These are phyloP conservation scores for Cornus kousa DNA, from an alignment of 148 eudicot genomes.

Conservation along the genomic window DNA sequence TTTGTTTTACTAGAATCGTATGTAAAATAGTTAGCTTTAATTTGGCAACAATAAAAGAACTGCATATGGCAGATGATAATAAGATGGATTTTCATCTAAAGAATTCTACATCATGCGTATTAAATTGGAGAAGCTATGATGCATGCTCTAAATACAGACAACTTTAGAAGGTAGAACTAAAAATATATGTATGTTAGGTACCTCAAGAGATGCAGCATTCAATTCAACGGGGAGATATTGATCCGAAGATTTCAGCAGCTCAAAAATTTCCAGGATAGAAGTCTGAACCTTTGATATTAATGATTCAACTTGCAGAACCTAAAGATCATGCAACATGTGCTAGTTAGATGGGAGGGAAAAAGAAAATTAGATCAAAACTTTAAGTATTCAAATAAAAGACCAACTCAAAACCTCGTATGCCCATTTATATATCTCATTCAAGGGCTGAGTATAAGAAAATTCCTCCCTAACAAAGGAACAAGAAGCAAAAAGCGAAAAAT, in stretches of 20 bases:
- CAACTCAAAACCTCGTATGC: background rate
- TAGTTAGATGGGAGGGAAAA: background rate
- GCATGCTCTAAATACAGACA: background rate
- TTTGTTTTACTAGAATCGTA: background rate
- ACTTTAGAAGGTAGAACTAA: background rate
- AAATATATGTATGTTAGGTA: constrained; percentile 13
- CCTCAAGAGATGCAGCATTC: constrained; percentile 70
- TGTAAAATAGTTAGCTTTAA: background rate
- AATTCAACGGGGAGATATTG: constrained; percentile 52
- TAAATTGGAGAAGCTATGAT: background rate
- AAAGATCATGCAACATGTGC: constrained; percentile 24
- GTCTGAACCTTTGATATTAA: constrained; percentile 48
- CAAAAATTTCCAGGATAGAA: constrained; percentile 52
- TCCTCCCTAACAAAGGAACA: background rate
- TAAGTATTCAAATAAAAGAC: background rate
- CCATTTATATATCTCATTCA: background rate
- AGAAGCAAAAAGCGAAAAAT: background rate
- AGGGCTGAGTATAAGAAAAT: background rate
- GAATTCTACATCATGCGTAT: background rate
- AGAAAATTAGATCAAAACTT: background rate
- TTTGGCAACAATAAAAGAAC: background rate
- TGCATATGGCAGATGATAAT: background rate
- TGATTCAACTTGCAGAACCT: constrained; percentile 81
- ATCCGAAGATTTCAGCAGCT: constrained; percentile 58
- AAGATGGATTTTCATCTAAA: constrained; percentile 2